Percentiles rank a stretch among this genome's conserved stretches.
Conservation (phyloP, 768 basidiomycete genomes). For the Porphyrellus cyaneotinctus region DNA sequence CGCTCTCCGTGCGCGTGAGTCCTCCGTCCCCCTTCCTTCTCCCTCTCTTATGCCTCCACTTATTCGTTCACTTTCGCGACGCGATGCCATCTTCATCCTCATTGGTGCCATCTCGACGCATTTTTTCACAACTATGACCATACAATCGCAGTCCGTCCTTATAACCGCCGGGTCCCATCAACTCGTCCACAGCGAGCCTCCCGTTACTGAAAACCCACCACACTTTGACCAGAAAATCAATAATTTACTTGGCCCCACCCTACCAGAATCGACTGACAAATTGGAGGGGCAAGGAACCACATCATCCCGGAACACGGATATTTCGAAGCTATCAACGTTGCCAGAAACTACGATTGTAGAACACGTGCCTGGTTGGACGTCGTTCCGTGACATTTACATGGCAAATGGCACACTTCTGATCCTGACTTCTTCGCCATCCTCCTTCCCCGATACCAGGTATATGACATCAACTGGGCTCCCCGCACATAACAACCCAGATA, state of each 20-base stretch:
- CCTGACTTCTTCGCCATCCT: conserved; percentile 44
- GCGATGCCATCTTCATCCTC: conserved; percentile 58
- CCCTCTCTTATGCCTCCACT: conserved; percentile 31
- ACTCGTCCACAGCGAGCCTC: not conserved
- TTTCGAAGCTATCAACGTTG: conserved; percentile 24
- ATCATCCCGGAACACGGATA: not conserved
- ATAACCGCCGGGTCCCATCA: conserved; percentile 25
- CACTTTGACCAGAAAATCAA: conserved; percentile 5
- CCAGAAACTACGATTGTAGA: conserved; percentile 55
- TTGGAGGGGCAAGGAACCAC: not conserved
- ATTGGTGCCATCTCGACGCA: conserved; percentile 57
- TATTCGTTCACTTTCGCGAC: conserved; percentile 43
- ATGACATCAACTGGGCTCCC: conserved; percentile 68
- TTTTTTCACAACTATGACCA: conserved; percentile 41
- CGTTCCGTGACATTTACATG: conserved; percentile 82
- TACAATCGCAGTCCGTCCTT: conserved; percentile 31
- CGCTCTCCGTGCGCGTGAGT: not conserved
- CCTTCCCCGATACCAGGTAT: conserved; percentile 45
- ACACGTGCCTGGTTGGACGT: conserved; percentile 81
- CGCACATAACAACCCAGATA: conserved; percentile 58
- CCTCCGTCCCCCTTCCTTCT: not conserved
- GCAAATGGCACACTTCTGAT: conserved; percentile 77
- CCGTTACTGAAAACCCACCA: not conserved
- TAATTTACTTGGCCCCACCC: not conserved
- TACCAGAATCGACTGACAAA: not conserved